A percentile compares a stretch with the other conserved stretches of the same genome.
Evolutionary conservation across 192 early-diverging fungal species (phyloP).

Genomic region (Linnemannia hyalina): DNA sequence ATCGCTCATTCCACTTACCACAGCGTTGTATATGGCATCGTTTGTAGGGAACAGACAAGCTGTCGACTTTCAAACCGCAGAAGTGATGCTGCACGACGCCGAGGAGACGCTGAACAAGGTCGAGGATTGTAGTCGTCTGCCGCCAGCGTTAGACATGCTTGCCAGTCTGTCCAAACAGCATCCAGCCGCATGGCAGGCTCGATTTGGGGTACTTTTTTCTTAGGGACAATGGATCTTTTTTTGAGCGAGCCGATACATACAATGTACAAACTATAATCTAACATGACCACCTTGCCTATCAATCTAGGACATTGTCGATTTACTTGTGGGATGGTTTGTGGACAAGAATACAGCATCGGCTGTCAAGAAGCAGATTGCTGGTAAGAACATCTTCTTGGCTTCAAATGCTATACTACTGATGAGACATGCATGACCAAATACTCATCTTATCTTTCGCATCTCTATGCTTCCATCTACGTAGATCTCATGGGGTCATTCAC

Average conservation of each 20-base stretch:
- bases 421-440: neutral
- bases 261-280: neutral
- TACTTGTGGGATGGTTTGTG: constrained; percentile 79
- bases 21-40: neutral
- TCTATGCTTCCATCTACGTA: neutral
- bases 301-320: constrained; percentile 68
- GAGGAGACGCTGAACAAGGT: constrained; percentile 26
- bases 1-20: neutral
- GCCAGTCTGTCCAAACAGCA: constrained; percentile 24
- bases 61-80: constrained; percentile 18
- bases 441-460: neutral
- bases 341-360: constrained; percentile 61
- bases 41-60: constrained; percentile 10
- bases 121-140: constrained; percentile 15
- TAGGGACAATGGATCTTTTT: neutral
- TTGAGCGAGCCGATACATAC: neutral
- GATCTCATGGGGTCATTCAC: constrained; percentile 29
- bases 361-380: constrained; percentile 60
- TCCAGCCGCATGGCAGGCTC: constrained; percentile 32
- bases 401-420: neutral
- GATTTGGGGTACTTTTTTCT: constrained; percentile 29
- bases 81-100: constrained; percentile 17
- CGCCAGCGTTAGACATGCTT: constrained; percentile 27
- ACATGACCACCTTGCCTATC: neutral
- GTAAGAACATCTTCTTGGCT: constrained; percentile 37